Evolutionary conservation across 768 basidiomycete genomes (phyloP), one percentile per base, ranked within the genome.

Genomic region (Tricholoma bakamatsutake): DNA sequence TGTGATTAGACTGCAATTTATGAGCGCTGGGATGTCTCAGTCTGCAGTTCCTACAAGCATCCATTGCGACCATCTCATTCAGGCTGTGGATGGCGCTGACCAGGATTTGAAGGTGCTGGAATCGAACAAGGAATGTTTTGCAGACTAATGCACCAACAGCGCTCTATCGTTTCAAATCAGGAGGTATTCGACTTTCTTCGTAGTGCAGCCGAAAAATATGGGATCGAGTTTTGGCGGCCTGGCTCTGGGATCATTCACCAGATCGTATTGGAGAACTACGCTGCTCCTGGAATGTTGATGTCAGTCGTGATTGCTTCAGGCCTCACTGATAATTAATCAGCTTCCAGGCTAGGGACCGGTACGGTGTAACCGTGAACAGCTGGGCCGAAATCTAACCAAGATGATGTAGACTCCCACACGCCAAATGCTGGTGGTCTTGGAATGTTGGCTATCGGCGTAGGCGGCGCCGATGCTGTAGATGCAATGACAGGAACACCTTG

Each of bases 181-280:
- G 97, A 99, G 68, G 96, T 99, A 11, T 99, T 98, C 64, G 92
- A 98, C 65, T 99, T 99, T 69, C 74, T 99, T 57, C 86, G 96
- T 72, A 95, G 92, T 61, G 93, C 94, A 13, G 86, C 90, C 28
- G 80, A 79, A 61, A 93, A 91, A 69, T 93, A 92, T 67, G 91
- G 96, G 30, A 97, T 98, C 61, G 96, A 98, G 72, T 99, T 98
- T 71, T 98, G 97, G 96, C 78, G 82, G 64, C 97, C 97, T 31
- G 97, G 97, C n/a, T 90, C 87, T 51, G 90, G 90, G 17, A 93
- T 92, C 59, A 96, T 99, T 59, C 97, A 99, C 69, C 97, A 98
- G 67, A 97, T 98, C 57, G 96, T 99, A 3, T 78, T 99, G 55
- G 96, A 99, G 71, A 96, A 96, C 64, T 98, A 98, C 67, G 94